These are phyloP conservation scores for Aspergillus jensenii DNA, from an alignment of 2,329 filamentous ascomycete species.

Conservation along the genomic window DNA sequence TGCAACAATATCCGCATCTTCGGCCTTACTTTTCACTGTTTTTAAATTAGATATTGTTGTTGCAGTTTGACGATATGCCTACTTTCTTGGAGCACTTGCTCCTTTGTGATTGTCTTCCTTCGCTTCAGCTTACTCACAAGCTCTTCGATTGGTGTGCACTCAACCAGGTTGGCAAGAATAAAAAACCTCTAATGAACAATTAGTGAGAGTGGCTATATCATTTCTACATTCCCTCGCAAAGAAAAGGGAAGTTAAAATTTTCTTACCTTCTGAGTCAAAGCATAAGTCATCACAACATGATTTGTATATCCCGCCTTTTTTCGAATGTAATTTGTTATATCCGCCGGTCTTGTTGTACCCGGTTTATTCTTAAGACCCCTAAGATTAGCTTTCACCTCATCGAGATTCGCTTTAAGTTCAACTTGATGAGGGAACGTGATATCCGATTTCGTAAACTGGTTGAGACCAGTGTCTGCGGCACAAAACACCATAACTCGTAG, in stretches of 20 bases:
- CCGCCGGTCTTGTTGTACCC: constrained; percentile 88
- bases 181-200: constrained; percentile 63
- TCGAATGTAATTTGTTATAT: constrained; percentile 77
- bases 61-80: constrained; percentile 22
- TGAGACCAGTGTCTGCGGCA: constrained; percentile 60
- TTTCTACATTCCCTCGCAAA: neutral
- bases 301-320: constrained; percentile 70
- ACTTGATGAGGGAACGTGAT: constrained; percentile 89
- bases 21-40: constrained; percentile 74
- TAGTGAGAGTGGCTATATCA: neutral
- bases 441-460: constrained; percentile 61
- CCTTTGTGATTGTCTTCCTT: constrained; percentile 73
- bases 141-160: constrained; percentile 67
- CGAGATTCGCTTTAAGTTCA: constrained; percentile 85
- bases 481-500: constrained; percentile 82
- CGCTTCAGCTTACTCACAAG: constrained; percentile 67
- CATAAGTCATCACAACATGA: constrained; percentile 82
- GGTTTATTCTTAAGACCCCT: constrained; percentile 95
- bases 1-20: constrained; percentile 84
- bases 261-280: constrained; percentile 79
- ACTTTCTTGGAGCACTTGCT: constrained; percentile 82
- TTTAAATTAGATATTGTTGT: constrained; percentile 18
- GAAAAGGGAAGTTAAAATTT: constrained; percentile 6
- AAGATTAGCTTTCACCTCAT: constrained; percentile 88
- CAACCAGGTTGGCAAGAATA: constrained; percentile 73